Evolutionary conservation across 345 rosid species (phyloP).

Genomic region (Psidium friedrichsthalianum): DNA sequence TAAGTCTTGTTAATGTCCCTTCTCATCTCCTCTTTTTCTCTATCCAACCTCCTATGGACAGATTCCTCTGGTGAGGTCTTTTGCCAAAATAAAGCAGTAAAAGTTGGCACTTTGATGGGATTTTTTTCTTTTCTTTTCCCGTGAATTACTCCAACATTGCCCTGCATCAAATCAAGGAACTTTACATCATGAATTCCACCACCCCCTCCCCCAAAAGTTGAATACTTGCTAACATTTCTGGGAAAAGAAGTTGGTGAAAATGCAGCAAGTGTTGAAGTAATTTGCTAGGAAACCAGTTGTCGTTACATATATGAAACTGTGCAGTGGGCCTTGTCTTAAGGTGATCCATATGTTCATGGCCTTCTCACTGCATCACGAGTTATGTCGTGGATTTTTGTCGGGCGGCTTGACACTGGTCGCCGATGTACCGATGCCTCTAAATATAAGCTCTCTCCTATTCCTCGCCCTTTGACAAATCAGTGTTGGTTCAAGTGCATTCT

Average conservation of each 20-base stretch:
- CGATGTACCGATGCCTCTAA: background rate
- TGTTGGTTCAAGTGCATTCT: background rate
- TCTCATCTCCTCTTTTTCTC: too few relatives aligned
- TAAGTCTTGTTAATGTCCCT: too few relatives aligned
- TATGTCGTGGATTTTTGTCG: background rate
- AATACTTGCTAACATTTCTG: background rate
- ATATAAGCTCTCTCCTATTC: too few relatives aligned
- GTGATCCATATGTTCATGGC: background rate
- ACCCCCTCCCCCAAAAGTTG: background rate
- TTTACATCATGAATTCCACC: background rate
- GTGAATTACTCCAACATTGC: background rate
- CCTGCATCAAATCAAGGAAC: background rate
- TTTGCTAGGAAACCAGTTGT: too few relatives aligned
- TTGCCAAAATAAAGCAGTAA: too few relatives aligned
- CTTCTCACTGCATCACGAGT: fast-evolving
- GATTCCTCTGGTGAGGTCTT: too few relatives aligned
- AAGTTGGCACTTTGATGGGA: too few relatives aligned
- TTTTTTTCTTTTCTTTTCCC: too few relatives aligned
- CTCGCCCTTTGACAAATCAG: background rate
- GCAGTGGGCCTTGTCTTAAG: too few relatives aligned
- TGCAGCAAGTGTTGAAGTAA: background rate
- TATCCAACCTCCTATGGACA: too few relatives aligned
- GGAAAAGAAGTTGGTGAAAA: background rate
- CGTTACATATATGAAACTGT: too few relatives aligned
- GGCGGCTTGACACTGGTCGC: background rate